Evolutionary conservation across 2,329 filamentous ascomycete genomes (phyloP).

Genomic region (Pyrenophora tritici-repentis): DNA sequence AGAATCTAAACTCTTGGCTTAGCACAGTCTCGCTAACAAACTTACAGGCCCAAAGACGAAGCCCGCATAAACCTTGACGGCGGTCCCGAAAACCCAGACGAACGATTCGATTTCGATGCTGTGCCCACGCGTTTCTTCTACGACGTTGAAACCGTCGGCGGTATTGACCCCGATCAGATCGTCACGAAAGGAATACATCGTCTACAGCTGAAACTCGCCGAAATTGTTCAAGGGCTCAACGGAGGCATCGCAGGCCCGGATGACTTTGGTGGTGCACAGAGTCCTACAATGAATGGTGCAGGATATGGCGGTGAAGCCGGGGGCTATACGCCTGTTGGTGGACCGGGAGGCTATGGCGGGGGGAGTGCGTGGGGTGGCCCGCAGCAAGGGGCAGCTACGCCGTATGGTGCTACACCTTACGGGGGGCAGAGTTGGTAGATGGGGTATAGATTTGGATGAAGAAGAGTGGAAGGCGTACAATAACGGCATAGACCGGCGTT

Average conservation of each 20-base stretch:
- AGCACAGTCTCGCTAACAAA: neutral
- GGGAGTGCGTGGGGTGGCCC: slow-evolving; percentile 68
- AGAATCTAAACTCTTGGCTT: neutral
- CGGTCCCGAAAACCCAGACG: slow-evolving; percentile 75
- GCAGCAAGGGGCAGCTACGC: slow-evolving; percentile 53
- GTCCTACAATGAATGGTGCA: slow-evolving; percentile 59
- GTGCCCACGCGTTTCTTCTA: slow-evolving; percentile 86
- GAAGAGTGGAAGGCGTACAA: slow-evolving; percentile 17
- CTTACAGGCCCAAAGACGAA: slow-evolving; percentile 74
- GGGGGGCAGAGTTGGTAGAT: slow-evolving; percentile 53
- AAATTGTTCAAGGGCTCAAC: slow-evolving; percentile 69
- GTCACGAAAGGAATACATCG: slow-evolving; percentile 86
- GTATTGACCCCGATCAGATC: slow-evolving; percentile 86
- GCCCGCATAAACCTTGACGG: slow-evolving; percentile 79
- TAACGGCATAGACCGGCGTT: slow-evolving; percentile 39
- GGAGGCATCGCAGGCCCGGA: slow-evolving; percentile 59
- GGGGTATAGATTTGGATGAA: neutral
- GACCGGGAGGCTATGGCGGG: slow-evolving; percentile 56
- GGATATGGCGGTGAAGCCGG: slow-evolving; percentile 63
- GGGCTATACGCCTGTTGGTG: slow-evolving; percentile 66
- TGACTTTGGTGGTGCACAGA: slow-evolving; percentile 67
- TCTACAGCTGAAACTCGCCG: slow-evolving; percentile 87
- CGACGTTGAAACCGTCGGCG: slow-evolving; percentile 87
- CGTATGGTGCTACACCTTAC: slow-evolving; percentile 66
- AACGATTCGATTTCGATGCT: slow-evolving; percentile 89